phyloP scores from a whole-genome alignment of 2,329 filamentous ascomycete species.

The Hymenoscyphus albidus region DNA sequence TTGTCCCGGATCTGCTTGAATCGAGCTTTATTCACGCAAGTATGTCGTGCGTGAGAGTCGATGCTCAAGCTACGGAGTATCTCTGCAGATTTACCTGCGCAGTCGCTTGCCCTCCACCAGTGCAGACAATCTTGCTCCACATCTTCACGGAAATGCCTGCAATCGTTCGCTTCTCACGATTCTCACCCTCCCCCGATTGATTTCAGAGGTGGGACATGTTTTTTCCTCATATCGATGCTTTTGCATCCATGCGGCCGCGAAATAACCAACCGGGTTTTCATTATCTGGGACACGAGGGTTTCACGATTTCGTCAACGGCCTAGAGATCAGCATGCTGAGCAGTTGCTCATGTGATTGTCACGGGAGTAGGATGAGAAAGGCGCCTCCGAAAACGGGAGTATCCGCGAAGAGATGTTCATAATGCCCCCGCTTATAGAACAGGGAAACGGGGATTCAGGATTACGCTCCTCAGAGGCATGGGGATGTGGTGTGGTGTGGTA shows the following conservation, averaged over 20 bases:
- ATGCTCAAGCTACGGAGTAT: constrained; percentile 19
- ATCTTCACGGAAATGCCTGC: constrained; percentile 5
- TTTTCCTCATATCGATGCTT: constrained; percentile 15
- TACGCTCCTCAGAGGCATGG: constrained; percentile 10
- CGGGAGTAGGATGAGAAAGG: constrained; percentile 24
- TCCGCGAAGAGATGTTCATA: constrained; percentile 19
- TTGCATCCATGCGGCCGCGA: constrained; percentile 23
- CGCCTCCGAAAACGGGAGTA: constrained; percentile 27
- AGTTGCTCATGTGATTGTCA: constrained; percentile 29
- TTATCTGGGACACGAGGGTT: constrained; percentile 30
- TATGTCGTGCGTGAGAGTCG: constrained; percentile 28
- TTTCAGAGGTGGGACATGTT: constrained; percentile 22
- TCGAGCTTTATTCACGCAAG: constrained; percentile 26
- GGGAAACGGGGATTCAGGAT: constrained; percentile 15
- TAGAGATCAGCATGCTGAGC: constrained; percentile 7
- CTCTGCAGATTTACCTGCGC: constrained; percentile 20
- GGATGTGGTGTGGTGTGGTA: constrained; percentile 5
- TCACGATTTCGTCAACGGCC: constrained; percentile 22
- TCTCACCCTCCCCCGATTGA: neutral
- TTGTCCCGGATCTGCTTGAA: constrained; percentile 28
- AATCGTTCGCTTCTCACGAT: constrained; percentile 13
- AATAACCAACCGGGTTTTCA: constrained; percentile 24
- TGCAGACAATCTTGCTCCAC: neutral
- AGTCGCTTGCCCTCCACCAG: constrained; percentile 12
- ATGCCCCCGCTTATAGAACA: constrained; percentile 14